Evolutionary conservation across 805 yeast species (phyloP).

Genomic region (Candida xiaguanensis): DNA sequence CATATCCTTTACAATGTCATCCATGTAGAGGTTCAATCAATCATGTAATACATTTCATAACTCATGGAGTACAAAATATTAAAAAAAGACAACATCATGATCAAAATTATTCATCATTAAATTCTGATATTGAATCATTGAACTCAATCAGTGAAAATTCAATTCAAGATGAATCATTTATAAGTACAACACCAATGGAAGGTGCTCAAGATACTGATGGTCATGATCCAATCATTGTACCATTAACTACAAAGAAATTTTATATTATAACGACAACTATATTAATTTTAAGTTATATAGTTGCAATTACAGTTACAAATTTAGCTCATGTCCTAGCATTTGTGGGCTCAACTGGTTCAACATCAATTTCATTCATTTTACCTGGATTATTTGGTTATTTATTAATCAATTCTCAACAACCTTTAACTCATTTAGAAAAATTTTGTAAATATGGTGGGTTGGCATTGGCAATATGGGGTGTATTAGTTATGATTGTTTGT

Average conservation of each 20-base stretch:
- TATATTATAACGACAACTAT: constrained; percentile 46
- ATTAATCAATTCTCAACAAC: constrained; percentile 39
- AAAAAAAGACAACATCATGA: constrained; percentile 16
- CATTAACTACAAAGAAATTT: constrained; percentile 45
- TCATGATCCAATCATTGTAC: constrained; percentile 48
- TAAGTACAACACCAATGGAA: constrained; percentile 44
- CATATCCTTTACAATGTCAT: constrained; percentile 77
- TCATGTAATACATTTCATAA: constrained; percentile 55
- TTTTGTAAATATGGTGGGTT: constrained; percentile 39
- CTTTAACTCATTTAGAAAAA: constrained; percentile 24
- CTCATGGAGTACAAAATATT: constrained; percentile 24
- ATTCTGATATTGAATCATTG: constrained; percentile 23
- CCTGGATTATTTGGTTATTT: constrained; percentile 77
- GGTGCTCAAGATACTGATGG: constrained; percentile 46
- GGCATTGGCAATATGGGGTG: constrained; percentile 49
- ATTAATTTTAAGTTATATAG: constrained; percentile 44
- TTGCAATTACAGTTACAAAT: constrained; percentile 58
- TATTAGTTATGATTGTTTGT: constrained; percentile 52
- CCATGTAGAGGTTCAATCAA: constrained; percentile 74
- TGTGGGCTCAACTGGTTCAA: constrained; percentile 83
- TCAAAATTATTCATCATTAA: constrained; percentile 22
- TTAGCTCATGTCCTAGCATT: constrained; percentile 67
- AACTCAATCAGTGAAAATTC: constrained; percentile 10
- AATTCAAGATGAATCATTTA: constrained; percentile 32
- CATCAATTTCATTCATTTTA: constrained; percentile 69